Evolutionary conservation across 139 green algal species (phyloP).

Genomic region (Tetraselmis striata): DNA sequence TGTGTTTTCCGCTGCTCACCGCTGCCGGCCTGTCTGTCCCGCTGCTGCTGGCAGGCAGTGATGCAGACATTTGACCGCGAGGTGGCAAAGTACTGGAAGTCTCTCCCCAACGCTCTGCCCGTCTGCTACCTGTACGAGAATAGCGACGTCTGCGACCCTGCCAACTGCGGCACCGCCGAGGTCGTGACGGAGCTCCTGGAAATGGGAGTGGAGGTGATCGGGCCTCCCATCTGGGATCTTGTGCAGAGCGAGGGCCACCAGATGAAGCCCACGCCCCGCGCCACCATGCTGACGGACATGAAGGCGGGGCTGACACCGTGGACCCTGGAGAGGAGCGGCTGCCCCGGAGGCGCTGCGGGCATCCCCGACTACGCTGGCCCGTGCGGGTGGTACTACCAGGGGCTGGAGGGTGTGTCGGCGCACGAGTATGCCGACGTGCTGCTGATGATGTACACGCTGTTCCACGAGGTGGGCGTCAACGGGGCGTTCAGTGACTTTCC

Average conservation of each 20-base stretch:
- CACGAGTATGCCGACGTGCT: background rate
- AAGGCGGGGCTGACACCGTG: background rate
- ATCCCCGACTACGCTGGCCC: background rate
- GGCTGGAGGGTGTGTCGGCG: background rate
- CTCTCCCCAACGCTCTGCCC: background rate
- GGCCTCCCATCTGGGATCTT: background rate
- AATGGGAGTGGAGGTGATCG: background rate
- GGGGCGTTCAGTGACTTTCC: background rate
- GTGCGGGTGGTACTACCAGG: background rate
- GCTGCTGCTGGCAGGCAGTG: background rate
- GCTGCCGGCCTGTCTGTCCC: too few relatives aligned
- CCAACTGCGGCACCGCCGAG: background rate
- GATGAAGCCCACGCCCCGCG: background rate
- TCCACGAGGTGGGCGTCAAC: background rate
- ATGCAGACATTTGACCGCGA: background rate
- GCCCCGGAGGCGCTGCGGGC: background rate
- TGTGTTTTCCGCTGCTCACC: too few relatives aligned
- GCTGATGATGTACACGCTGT: constrained; percentile 3
- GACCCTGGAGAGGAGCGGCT: background rate
- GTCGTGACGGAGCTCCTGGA: background rate
- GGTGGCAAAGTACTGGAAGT: background rate
- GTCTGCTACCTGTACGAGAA: background rate
- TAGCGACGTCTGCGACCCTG: background rate
- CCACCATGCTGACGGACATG: background rate
- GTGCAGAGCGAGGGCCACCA: background rate